Conservation (phyloP, 805 yeast genomes). For the Brettanomyces naardenensis region DNA sequence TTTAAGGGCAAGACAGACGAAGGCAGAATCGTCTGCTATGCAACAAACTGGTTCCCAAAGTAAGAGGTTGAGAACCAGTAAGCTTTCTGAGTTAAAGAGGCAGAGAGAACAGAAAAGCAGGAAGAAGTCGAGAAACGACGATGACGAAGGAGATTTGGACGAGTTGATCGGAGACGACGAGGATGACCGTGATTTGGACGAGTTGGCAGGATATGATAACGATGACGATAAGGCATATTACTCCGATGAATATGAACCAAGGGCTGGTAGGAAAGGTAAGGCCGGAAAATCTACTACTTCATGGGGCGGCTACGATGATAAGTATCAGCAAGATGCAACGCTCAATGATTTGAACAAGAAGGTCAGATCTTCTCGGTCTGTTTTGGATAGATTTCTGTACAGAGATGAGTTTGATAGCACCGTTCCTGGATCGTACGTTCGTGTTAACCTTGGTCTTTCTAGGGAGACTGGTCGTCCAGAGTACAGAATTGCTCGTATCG, state of each 20-base stretch:
- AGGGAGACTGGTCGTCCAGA: slow-evolving; percentile 51
- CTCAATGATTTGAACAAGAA: slow-evolving; percentile 57
- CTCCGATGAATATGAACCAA: slow-evolving; percentile 14
- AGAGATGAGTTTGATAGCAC: slow-evolving; percentile 72
- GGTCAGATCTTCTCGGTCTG: slow-evolving; percentile 69
- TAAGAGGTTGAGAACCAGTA: slow-evolving; percentile 25
- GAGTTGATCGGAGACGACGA: slow-evolving; percentile 19
- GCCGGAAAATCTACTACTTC: slow-evolving; percentile 13
- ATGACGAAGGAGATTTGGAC: slow-evolving; percentile 29
- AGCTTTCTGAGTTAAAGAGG: slow-evolving; percentile 27
- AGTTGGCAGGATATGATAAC: slow-evolving; percentile 21
- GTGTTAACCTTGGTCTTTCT: slow-evolving; percentile 74
- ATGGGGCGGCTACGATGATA: slow-evolving; percentile 23
- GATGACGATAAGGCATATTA: slow-evolving; percentile 25
- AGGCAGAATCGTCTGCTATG: slow-evolving; percentile 28
- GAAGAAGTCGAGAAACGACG: slow-evolving; percentile 19
- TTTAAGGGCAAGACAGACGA: slow-evolving; percentile 63
- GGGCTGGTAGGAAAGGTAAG: slow-evolving; percentile 32
- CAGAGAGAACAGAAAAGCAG: slow-evolving; percentile 29
- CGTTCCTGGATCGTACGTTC: slow-evolving; percentile 68
- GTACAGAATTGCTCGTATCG: slow-evolving; percentile 80
- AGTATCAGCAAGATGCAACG: slow-evolving; percentile 33
- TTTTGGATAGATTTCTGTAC: slow-evolving; percentile 67
- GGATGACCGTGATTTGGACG: slow-evolving; percentile 29
- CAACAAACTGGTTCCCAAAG: slow-evolving; percentile 18